Evolutionary conservation across 331 rosid genomes (phyloP).

Genomic region (Cydonia oblonga): DNA sequence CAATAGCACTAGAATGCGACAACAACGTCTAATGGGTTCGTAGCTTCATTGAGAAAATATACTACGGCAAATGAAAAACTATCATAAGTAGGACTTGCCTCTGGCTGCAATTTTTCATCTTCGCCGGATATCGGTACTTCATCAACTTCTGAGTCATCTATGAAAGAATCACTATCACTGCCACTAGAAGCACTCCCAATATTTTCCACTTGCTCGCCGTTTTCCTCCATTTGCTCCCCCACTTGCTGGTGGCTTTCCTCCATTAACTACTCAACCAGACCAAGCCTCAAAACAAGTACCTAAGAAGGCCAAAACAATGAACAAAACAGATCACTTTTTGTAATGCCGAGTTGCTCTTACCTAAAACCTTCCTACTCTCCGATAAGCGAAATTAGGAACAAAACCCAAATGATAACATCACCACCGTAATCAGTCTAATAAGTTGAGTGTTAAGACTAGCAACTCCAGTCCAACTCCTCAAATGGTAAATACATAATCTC

Average conservation of each 20-base stretch:
- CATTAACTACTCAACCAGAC: too few relatives aligned
- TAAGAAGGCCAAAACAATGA: neutral
- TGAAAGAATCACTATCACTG: conserved; percentile 29
- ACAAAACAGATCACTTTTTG: neutral
- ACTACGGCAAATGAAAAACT: neutral
- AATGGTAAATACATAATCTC: neutral
- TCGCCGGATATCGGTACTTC: conserved; percentile 53
- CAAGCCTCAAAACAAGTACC: neutral
- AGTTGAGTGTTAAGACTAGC: neutral
- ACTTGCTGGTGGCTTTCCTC: neutral
- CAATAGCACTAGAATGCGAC: neutral
- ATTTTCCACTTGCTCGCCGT: conserved; percentile 33
- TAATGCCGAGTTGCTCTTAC: neutral
- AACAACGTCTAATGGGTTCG: neutral
- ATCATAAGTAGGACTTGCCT: conserved; percentile 32
- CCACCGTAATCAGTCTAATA: neutral
- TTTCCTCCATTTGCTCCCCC: conserved; percentile 14
- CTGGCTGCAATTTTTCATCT: conserved; percentile 34
- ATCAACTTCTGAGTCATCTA: conserved; percentile 55
- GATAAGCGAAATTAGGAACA: neutral
- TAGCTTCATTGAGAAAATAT: neutral
- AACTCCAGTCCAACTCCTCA: neutral
- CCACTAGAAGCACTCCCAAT: conserved; percentile 45
- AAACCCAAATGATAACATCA: neutral
- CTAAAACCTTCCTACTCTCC: neutral